Evolutionary conservation across 2,329 filamentous ascomycete species (phyloP).

Genomic region (Pyrenochaeta sp.): DNA sequence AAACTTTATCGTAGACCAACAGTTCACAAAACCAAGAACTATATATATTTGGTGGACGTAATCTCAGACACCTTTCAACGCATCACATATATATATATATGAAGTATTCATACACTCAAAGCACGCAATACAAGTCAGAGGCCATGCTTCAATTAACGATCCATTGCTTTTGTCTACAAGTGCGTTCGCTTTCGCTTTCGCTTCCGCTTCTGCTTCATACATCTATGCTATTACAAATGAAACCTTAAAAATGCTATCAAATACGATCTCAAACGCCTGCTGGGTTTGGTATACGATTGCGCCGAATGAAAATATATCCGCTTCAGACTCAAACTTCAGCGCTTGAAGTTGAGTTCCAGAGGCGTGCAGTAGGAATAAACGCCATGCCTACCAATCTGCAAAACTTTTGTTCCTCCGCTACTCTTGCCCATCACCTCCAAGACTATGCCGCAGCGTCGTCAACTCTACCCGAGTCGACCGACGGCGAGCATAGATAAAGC

Average conservation of each 20-base stretch:
- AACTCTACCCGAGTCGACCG: too few relatives aligned
- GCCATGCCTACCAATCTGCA: background rate
- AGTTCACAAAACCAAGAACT: too few relatives aligned
- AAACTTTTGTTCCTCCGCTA: background rate
- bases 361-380: slow-evolving; percentile 3
- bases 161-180: background rate
- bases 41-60: too few relatives aligned
- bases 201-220: too few relatives aligned
- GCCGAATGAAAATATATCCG: background rate
- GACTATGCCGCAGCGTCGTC: background rate
- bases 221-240: too few relatives aligned
- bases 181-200: background rate
- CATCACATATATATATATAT: too few relatives aligned
- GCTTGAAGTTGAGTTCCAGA: slow-evolving; percentile 39
- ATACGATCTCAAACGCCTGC: background rate
- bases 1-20: too few relatives aligned
- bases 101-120: too few relatives aligned
- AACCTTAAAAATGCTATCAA: background rate
- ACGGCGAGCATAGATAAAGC: too few relatives aligned
- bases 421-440: too few relatives aligned
- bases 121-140: too few relatives aligned
- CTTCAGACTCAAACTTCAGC: slow-evolving; percentile 37
- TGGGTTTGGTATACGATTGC: background rate
- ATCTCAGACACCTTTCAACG: too few relatives aligned
- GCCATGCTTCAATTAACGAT: background rate